phyloP scores from a whole-genome alignment of 805 yeast genomes.

The Lachancea waltii region DNA sequence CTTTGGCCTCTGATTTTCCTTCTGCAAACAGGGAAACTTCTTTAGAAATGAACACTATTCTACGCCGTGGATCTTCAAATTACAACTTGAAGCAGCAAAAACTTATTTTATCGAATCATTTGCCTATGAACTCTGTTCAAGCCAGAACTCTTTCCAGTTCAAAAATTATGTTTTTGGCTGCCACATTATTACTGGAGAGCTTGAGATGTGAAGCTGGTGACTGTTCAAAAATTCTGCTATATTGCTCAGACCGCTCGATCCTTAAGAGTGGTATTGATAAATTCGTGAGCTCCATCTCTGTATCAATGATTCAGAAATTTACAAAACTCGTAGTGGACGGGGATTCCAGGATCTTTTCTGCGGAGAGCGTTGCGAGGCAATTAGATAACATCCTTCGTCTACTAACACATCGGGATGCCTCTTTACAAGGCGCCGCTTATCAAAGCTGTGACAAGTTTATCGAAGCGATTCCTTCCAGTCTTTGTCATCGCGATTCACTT shows the following conservation, averaged over 20 bases:
- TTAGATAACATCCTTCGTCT: slow-evolving; percentile 58
- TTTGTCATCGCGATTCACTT: slow-evolving; percentile 67
- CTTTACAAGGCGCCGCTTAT: slow-evolving; percentile 73
- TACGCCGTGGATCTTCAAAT: slow-evolving; percentile 83
- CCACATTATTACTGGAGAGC: slow-evolving; percentile 72
- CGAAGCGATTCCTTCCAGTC: slow-evolving; percentile 60
- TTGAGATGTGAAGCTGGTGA: slow-evolving; percentile 75
- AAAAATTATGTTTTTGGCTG: slow-evolving; percentile 79
- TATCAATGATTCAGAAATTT: slow-evolving; percentile 51
- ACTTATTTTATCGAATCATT: slow-evolving; percentile 40
- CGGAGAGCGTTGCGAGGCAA: slow-evolving; percentile 58
- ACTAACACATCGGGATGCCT: slow-evolving; percentile 72
- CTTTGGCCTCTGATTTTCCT: slow-evolving; percentile 74
- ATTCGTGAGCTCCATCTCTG: slow-evolving; percentile 59
- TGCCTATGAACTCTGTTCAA: slow-evolving; percentile 43
- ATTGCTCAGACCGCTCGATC: slow-evolving; percentile 83
- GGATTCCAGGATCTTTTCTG: slow-evolving; percentile 48
- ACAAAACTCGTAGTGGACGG: slow-evolving; percentile 46
- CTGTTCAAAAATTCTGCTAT: slow-evolving; percentile 67
- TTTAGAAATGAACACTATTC: slow-evolving; percentile 81
- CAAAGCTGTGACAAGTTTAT: slow-evolving; percentile 68
- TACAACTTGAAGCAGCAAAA: slow-evolving; percentile 72
- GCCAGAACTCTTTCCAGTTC: slow-evolving; percentile 56
- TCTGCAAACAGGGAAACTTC: slow-evolving; percentile 86
- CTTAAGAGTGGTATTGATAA: slow-evolving; percentile 61